These are phyloP conservation scores for Castanea sativa DNA, from an alignment of 306 rosid species.

Conservation along the genomic window DNA sequence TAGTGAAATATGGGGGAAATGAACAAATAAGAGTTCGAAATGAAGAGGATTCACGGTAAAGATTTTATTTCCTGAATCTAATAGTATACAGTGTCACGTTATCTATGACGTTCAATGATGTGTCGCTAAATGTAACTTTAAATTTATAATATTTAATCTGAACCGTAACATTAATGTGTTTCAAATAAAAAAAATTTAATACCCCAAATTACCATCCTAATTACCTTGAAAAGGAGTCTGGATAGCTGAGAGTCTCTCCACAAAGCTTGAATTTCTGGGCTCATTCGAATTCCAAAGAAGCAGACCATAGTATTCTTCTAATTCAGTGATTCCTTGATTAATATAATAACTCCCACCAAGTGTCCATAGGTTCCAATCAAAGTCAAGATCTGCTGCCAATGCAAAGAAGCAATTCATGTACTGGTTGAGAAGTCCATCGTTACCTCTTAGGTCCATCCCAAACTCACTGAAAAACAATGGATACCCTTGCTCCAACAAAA, in stretches of 20 bases:
- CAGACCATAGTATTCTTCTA: slow-evolving; percentile 71
- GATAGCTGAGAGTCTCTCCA: slow-evolving; percentile 49
- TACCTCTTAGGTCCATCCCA: slow-evolving; percentile 74
- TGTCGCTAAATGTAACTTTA: accelerated
- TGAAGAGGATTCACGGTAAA: too few relatives aligned
- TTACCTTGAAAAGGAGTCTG: slow-evolving; percentile 85
- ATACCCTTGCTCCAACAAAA: slow-evolving; percentile 57
- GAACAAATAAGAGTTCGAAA: too few relatives aligned
- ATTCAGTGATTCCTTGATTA: slow-evolving; percentile 63
- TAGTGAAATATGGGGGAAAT: too few relatives aligned
- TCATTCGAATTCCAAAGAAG: slow-evolving; percentile 53
- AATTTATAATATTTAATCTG: too few relatives aligned
- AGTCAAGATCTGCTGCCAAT: slow-evolving; percentile 67
- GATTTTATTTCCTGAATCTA: too few relatives aligned
- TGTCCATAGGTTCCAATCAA: slow-evolving; percentile 87
- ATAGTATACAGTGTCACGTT: too few relatives aligned
- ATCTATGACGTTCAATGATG: too few relatives aligned
- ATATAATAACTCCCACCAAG: slow-evolving; percentile 76
- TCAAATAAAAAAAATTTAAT: background rate
- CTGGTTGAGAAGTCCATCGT: slow-evolving; percentile 66
- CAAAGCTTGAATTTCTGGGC: slow-evolving; percentile 46
- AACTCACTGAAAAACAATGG: slow-evolving; percentile 88
- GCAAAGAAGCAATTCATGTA: slow-evolving; percentile 64
- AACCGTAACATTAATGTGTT: too few relatives aligned
- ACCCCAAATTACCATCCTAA: too few relatives aligned